A percentile compares a stretch with the other conserved stretches of the same genome.
Evolutionary conservation across 2,329 filamentous ascomycete genomes (phyloP).

Genomic region (Bertia moriformis): DNA sequence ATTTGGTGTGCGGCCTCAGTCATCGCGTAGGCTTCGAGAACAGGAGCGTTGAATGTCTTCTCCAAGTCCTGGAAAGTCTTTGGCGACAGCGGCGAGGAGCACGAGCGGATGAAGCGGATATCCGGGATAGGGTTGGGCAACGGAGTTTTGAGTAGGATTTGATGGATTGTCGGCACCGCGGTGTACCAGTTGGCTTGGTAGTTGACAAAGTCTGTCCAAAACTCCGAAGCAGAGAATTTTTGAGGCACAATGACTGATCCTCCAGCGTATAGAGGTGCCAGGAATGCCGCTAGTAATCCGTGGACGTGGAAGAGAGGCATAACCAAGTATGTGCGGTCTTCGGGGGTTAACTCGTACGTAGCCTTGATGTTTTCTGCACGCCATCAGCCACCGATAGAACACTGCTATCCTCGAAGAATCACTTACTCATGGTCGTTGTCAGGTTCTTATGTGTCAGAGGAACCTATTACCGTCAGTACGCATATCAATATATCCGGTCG

Average conservation of each 20-base stretch:
- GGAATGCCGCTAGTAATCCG: conserved; percentile 69
- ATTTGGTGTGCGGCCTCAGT: conserved; percentile 79
- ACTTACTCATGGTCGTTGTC: conserved; percentile 61
- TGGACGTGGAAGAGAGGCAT: conserved; percentile 89
- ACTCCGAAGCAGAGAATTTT: conserved; percentile 69
- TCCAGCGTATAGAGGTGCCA: conserved; percentile 61
- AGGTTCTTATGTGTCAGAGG: conserved; percentile 72
- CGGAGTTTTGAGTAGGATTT: conserved; percentile 67
- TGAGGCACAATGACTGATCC: conserved; percentile 67
- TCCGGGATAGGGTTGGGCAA: conserved; percentile 51
- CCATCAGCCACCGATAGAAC: conserved; percentile 3
- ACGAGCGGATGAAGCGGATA: conserved; percentile 79
- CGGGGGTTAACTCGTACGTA: conserved; percentile 58
- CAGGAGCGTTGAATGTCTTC: conserved; percentile 60
- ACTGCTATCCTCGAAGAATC: background rate
- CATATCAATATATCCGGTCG: background rate
- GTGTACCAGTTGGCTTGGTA: conserved; percentile 83
- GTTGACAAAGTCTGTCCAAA: conserved; percentile 64
- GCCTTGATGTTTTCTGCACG: conserved; percentile 55
- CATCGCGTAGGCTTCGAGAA: conserved; percentile 85
- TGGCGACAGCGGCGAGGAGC: conserved; percentile 70
- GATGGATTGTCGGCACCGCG: conserved; percentile 83
- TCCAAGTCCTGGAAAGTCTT: conserved; percentile 72
- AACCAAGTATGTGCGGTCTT: conserved; percentile 70
- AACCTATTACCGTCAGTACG: conserved; percentile 27